Conservation (phyloP, 768 basidiomycete species). For the Termitomyces sp. region DNA sequence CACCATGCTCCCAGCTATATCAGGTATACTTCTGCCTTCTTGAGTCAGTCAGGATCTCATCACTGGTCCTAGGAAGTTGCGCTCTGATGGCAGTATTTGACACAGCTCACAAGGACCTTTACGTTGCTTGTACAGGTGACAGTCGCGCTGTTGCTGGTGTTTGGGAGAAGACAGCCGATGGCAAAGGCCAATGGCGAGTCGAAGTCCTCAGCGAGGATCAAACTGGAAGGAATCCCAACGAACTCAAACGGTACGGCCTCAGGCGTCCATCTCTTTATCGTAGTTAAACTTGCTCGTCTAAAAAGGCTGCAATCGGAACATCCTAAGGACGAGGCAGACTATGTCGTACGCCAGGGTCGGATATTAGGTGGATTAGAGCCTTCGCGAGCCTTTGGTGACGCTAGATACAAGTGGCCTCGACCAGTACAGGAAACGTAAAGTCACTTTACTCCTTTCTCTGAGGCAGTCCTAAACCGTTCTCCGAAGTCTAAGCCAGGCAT, state of each 20-base stretch:
- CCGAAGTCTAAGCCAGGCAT: slow-evolving; percentile 49
- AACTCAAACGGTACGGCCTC: slow-evolving; percentile 64
- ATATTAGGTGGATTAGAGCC: slow-evolving; percentile 88
- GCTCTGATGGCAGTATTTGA: slow-evolving; percentile 87
- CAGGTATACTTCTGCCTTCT: slow-evolving; percentile 35
- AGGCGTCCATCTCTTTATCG: neutral
- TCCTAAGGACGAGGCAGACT: slow-evolving; percentile 64
- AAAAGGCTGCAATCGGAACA: slow-evolving; percentile 77
- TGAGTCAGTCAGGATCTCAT: slow-evolving; percentile 7
- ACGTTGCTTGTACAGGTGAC: slow-evolving; percentile 91
- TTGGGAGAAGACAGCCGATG: slow-evolving; percentile 66
- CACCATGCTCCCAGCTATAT: slow-evolving; percentile 78
- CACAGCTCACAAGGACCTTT: slow-evolving; percentile 73
- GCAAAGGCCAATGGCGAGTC: slow-evolving; percentile 77
- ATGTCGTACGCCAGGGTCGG: slow-evolving; percentile 75
- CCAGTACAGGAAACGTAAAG: slow-evolving; percentile 67
- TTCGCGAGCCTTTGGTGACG: slow-evolving; percentile 82
- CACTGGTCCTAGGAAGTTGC: slow-evolving; percentile 63
- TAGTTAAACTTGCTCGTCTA: neutral
- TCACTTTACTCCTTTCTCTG: neutral
- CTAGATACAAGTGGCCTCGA: slow-evolving; percentile 83
- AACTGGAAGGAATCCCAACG: slow-evolving; percentile 86
- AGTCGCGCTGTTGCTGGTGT: slow-evolving; percentile 93
- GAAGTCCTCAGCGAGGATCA: slow-evolving; percentile 96
- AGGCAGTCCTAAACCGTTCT: slow-evolving; percentile 1